Conservation (phyloP, 2,329 filamentous ascomycete species). For the Akanthomyces lecanii region DNA sequence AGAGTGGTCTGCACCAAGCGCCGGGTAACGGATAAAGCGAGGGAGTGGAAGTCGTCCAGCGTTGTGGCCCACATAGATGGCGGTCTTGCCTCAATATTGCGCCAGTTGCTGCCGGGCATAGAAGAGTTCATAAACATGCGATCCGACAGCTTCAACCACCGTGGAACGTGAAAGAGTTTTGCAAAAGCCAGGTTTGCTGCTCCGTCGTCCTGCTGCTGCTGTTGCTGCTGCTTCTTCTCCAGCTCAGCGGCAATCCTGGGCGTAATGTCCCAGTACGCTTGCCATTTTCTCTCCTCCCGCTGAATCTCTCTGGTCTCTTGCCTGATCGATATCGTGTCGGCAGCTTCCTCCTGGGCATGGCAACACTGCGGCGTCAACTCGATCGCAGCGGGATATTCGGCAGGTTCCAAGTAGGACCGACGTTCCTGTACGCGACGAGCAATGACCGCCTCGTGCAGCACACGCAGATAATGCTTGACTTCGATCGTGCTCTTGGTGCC, state of each 20-base stretch:
- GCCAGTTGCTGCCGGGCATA: slow-evolving; percentile 64
- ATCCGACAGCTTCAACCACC: slow-evolving; percentile 61
- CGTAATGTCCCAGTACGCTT: slow-evolving; percentile 62
- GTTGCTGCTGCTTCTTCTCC: slow-evolving; percentile 24
- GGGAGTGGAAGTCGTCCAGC: slow-evolving; percentile 68
- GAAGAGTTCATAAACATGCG: slow-evolving; percentile 71
- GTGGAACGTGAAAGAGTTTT: slow-evolving; percentile 53
- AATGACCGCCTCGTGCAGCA: slow-evolving; percentile 52
- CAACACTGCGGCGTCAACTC: slow-evolving; percentile 68
- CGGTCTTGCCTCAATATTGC: slow-evolving; percentile 50
- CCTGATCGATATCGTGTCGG: slow-evolving; percentile 59
- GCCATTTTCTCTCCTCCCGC: slow-evolving; percentile 57
- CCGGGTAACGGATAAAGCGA: slow-evolving; percentile 64
- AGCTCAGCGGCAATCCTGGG: slow-evolving; percentile 31
- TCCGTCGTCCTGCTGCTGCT: slow-evolving; percentile 17
- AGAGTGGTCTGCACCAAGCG: slow-evolving; percentile 66
- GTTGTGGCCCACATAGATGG: slow-evolving; percentile 73
- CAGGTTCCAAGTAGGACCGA: slow-evolving; percentile 36
- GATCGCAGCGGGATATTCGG: slow-evolving; percentile 64
- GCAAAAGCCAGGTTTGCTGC: slow-evolving; percentile 42
- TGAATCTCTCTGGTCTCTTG: slow-evolving; percentile 61
- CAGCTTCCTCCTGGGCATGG: slow-evolving; percentile 61
- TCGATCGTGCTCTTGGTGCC: slow-evolving; percentile 71
- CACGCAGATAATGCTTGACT: slow-evolving; percentile 62
- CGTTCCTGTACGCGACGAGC: slow-evolving; percentile 34